Base-by-base conservation (phyloP, 1,284 basidiomycete genomes). In the Limonomyces culmigenus region DNA sequence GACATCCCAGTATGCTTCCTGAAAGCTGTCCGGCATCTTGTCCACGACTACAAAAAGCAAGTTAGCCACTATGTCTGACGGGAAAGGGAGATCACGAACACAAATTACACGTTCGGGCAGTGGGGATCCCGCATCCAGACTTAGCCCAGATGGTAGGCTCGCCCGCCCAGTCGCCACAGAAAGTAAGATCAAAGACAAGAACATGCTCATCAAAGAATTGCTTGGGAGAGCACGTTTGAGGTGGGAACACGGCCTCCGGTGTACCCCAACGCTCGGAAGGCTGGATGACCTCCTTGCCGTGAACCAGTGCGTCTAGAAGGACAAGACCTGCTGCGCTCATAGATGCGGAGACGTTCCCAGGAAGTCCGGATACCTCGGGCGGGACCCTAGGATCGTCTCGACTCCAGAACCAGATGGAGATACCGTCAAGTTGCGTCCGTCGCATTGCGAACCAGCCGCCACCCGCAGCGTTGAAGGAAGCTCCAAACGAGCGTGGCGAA, bases 1-100 rank as follows among this genome's bases (percentile, higher is more conserved):
- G 49, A 79, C 57, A 37, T 68, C 67, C 72, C 74, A 79, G 50
- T 70, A 77, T 3, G 74, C 69, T 11, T 74, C 59, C 13, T 38
- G 34, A 49, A 77, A 77, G 11, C 56, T 60, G 6, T 48, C 39
- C 0, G 75, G 73, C 42, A 71, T 61, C 40, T 67, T 62, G 44
- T 65, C 47, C 21, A 74, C 73, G 45, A 59, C 69, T 73, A 41
- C 3, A 25, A 35, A 10, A 38, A 27, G 3, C n/a, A n/a, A 11
- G 34, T 19, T 19, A 15, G 34, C 15, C 3, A 14, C 15, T 27
- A 29, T 25, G 19, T 25, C 21, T 19, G 33, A 41, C 37, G 3
- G 38, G 34, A 29, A 23, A 23, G 16, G 10, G 17, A 23, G 19
- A n/a, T 19, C 13, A 51, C 65, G 52, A 43, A 68, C 67, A 62